phyloP scores from a whole-genome alignment of 192 early-diverging fungal genomes.

The Coemansia sp. region DNA sequence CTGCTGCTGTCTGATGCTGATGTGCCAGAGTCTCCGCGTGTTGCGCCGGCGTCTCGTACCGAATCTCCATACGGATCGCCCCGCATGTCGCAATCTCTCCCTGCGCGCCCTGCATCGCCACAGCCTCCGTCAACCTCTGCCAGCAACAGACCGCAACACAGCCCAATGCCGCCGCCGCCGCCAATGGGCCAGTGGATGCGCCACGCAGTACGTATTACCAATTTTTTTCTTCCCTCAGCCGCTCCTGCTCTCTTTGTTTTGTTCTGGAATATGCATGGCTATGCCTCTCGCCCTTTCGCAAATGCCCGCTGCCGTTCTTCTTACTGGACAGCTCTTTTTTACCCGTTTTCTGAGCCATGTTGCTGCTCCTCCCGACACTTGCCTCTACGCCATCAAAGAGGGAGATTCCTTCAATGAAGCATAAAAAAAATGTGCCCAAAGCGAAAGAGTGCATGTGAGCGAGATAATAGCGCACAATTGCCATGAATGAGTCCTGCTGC shows the following conservation, averaged over 20 bases:
- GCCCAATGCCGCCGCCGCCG: conserved; percentile 10
- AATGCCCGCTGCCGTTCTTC: neutral
- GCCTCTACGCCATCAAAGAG: too few relatives aligned
- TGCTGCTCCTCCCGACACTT: neutral
- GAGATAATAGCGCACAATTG: neutral
- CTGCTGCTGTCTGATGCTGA: neutral
- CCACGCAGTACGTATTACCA: conserved; percentile 32
- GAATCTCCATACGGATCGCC: neutral
- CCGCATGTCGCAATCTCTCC: neutral
- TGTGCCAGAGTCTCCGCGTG: conserved; percentile 1
- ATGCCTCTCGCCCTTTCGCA: neutral
- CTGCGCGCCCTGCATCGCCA: neutral
- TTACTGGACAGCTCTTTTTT: neutral
- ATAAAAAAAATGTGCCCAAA: neutral
- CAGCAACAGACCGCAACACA: neutral
- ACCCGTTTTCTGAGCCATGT: neutral
- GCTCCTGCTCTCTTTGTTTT: neutral
- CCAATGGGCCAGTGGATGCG: conserved; percentile 8
- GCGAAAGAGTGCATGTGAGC: neutral
- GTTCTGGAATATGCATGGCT: neutral
- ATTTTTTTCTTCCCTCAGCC: neutral
- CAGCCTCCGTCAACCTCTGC: neutral
- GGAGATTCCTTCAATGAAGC: neutral
- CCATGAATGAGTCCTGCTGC: neutral
- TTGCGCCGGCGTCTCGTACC: neutral